Evolutionary conservation across 257 asterid genomes (phyloP).

Genomic region (Primulina huaijiensis): DNA sequence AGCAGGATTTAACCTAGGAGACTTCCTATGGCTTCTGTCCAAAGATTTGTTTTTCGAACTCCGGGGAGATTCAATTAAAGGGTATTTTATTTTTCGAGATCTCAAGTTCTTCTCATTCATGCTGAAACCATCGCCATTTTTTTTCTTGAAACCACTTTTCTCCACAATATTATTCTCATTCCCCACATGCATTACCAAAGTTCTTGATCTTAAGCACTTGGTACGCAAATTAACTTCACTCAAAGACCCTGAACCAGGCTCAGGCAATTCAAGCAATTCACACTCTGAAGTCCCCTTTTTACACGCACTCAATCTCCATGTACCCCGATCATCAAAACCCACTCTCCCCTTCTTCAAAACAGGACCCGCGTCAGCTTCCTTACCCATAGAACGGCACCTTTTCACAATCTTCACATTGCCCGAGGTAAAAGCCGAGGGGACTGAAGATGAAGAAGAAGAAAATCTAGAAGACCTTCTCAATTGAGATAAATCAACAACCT

Average conservation of each 20-base stretch:
- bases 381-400: slow-evolving; percentile 27
- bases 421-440: slow-evolving; percentile 25
- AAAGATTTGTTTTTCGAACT: slow-evolving; percentile 1
- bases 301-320: slow-evolving; percentile 31
- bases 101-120: slow-evolving; percentile 18
- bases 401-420: slow-evolving; percentile 25
- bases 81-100: slow-evolving; percentile 20
- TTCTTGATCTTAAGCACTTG: slow-evolving; percentile 38
- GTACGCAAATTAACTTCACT: slow-evolving; percentile 25
- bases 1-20: slow-evolving; percentile 21
- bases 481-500: slow-evolving; percentile 22
- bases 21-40: slow-evolving; percentile 11
- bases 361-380: slow-evolving; percentile 11
- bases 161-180: slow-evolving; percentile 16
- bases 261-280: slow-evolving; percentile 31
- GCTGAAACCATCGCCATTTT: slow-evolving; percentile 13
- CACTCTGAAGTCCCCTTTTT: slow-evolving; percentile 22
- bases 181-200: slow-evolving; percentile 28
- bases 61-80: slow-evolving; percentile 3
- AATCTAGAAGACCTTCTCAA: slow-evolving; percentile 28
- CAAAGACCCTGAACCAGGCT: slow-evolving; percentile 21
- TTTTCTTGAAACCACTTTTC: slow-evolving; percentile 11
- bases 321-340: not conserved
- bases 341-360: slow-evolving; percentile 27
- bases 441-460: slow-evolving; percentile 7